Percentiles rank a stretch among this genome's conserved stretches.
Evolutionary conservation across 768 basidiomycete genomes (phyloP).

Genomic region (Termitomyces sp.): DNA sequence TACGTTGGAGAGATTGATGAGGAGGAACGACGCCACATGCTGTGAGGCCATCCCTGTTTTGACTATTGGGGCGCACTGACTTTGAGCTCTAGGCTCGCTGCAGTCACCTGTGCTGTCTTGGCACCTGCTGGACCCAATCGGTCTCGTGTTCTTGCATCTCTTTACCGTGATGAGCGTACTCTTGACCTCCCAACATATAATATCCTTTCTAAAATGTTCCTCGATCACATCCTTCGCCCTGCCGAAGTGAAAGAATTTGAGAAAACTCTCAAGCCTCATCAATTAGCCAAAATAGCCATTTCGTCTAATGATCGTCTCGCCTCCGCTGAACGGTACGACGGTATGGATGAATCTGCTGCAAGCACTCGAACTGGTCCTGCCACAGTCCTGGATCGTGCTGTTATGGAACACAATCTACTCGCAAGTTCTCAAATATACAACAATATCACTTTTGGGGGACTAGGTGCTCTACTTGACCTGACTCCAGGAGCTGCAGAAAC

Average conservation of each 20-base stretch:
- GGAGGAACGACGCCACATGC: slow-evolving; percentile 83
- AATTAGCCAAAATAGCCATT: slow-evolving; percentile 86
- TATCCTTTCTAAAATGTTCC: slow-evolving; percentile 96
- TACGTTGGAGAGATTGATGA: slow-evolving; percentile 91
- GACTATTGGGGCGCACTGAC: background rate
- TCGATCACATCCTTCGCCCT: slow-evolving; percentile 92
- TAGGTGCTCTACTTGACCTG: slow-evolving; percentile 85
- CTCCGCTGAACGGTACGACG: slow-evolving; percentile 58
- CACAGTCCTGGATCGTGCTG: slow-evolving; percentile 93
- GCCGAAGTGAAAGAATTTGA: slow-evolving; percentile 90
- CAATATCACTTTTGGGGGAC: slow-evolving; percentile 93
- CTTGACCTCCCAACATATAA: slow-evolving; percentile 74
- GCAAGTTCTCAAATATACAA: slow-evolving; percentile 97
- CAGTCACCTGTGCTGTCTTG: slow-evolving; percentile 93
- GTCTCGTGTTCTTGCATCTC: slow-evolving; percentile 85
- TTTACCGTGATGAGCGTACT: slow-evolving; percentile 92
- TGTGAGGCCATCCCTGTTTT: slow-evolving; percentile 51
- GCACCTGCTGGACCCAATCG: slow-evolving; percentile 97
- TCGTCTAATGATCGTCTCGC: slow-evolving; percentile 79
- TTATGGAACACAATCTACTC: slow-evolving; percentile 97
- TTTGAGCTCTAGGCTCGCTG: slow-evolving; percentile 55
- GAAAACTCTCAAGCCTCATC: slow-evolving; percentile 81
- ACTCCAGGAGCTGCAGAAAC: slow-evolving; percentile 92
- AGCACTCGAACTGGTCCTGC: slow-evolving; percentile 88
- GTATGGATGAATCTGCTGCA: slow-evolving; percentile 43